These are phyloP conservation scores for Neurospora tetraspora DNA, from an alignment of 495 filamentous ascomycete species.

Conservation along the genomic window DNA sequence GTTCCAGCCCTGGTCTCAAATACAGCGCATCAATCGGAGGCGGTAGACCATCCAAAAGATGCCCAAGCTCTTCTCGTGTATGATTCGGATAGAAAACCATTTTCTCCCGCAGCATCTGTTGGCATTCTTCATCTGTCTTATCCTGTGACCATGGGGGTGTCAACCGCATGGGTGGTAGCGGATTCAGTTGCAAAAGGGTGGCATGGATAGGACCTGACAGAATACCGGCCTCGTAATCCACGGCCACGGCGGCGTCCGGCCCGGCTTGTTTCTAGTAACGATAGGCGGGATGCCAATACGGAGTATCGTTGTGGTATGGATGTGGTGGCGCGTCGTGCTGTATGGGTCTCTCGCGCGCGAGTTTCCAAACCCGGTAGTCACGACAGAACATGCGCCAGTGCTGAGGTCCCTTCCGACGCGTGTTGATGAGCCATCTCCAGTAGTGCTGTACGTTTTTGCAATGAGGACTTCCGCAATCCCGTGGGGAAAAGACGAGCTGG, in stretches of 20 bases:
- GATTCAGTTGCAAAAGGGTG: background rate
- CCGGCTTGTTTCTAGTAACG: background rate
- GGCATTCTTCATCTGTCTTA: background rate
- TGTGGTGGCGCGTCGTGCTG: background rate
- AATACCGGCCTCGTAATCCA: background rate
- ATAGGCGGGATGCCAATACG: background rate
- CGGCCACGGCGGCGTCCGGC: background rate
- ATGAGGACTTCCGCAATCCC: background rate
- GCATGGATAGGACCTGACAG: fast-evolving
- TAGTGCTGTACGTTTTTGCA: background rate
- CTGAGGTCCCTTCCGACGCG: background rate
- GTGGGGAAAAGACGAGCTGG: background rate
- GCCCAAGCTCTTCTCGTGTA: background rate
- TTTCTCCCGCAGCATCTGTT: background rate
- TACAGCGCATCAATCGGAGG: background rate
- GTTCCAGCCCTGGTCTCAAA: background rate
- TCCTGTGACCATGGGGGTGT: background rate
- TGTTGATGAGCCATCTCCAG: background rate
- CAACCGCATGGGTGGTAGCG: background rate
- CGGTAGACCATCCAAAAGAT: background rate
- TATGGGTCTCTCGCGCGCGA: background rate
- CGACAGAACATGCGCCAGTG: background rate
- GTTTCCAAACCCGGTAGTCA: background rate
- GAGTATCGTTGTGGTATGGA: background rate
- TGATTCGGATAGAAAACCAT: background rate